phyloP scores from a whole-genome alignment of 177 flowering plant genomes.

The Tripterygium wilfordii region DNA sequence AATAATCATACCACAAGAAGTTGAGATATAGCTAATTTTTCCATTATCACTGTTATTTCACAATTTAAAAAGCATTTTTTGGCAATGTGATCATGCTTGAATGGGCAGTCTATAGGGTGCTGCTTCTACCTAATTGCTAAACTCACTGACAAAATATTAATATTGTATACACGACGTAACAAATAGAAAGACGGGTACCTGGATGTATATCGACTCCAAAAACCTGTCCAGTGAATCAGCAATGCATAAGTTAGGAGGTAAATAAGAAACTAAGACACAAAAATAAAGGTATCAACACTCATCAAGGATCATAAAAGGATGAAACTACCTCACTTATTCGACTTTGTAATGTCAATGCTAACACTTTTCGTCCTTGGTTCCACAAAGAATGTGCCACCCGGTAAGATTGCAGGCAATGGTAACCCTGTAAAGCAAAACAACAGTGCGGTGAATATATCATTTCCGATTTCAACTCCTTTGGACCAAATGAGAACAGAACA shows the following conservation, averaged over 20 bases:
- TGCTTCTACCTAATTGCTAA: no score
- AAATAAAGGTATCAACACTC: no score
- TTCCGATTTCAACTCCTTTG: no score
- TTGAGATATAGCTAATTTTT: no score
- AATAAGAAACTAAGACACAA: background rate
- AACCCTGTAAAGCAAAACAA: constrained; percentile 43
- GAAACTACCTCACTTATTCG: constrained; percentile 73
- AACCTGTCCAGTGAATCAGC: constrained; percentile 41
- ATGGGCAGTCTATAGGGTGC: no score
- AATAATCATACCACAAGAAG: no score
- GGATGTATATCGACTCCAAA: constrained; percentile 92
- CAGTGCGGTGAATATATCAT: background rate
- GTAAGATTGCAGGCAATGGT: constrained; percentile 74
- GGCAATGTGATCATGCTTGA: no score
- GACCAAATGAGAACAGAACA: no score
- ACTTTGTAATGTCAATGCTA: constrained; percentile 85
- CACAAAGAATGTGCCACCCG: constrained; percentile 83
- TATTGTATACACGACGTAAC: background rate
- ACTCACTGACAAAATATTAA: no score
- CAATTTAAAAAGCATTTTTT: no score
- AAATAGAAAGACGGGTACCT: constrained; percentile 38
- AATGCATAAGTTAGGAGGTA: background rate
- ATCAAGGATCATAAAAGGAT: background rate
- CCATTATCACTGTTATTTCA: no score
- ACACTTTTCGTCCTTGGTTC: constrained; percentile 67